Conservation (phyloP, 345 rosid species). For the Arabidopsis thaliana region DNA sequence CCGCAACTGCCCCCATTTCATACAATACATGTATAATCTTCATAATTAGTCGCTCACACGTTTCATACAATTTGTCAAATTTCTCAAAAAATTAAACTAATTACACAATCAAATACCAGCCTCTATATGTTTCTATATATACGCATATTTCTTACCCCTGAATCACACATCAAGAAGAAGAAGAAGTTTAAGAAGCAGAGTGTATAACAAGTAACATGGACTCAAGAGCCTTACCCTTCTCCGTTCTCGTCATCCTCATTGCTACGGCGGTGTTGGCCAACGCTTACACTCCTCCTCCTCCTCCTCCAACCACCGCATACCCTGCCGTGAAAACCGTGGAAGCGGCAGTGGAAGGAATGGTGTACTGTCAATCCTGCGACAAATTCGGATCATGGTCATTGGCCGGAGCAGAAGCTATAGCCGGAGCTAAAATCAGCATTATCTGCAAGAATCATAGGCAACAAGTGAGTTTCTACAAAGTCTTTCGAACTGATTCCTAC, state of each 20-base stretch:
- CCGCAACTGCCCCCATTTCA: conserved; percentile 15
- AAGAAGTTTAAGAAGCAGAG: conserved; percentile 49
- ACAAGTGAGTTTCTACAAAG: conserved; percentile 70
- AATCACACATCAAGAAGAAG: conserved; percentile 15
- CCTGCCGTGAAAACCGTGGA: conserved; percentile 49
- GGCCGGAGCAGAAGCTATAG: conserved; percentile 67
- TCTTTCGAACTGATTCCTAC: conserved; percentile 55
- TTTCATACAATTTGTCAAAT: conserved; percentile 27
- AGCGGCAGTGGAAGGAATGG: conserved; percentile 79
- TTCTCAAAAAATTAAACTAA: not conserved
- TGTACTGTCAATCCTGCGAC: conserved; percentile 82
- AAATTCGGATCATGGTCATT: conserved; percentile 73
- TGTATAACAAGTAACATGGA: conserved; percentile 35
- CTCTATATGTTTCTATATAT: conserved; percentile 20
- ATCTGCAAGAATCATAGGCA: conserved; percentile 65
- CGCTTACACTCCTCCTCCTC: conserved; percentile 39
- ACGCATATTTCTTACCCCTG: not conserved
- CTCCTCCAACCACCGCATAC: conserved; percentile 39
- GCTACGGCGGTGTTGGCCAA: conserved; percentile 34
- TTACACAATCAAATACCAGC: not conserved
- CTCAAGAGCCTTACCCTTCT: conserved; percentile 29
- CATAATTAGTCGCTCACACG: conserved; percentile 38
- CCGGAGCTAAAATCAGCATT: conserved; percentile 71
- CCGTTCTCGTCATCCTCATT: conserved; percentile 45
- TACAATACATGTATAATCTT: conserved; percentile 30